Percentiles rank a stretch among this genome's conserved stretches.
phyloP scores from a whole-genome alignment of 306 rosid species.

The Macrotyloma uniflorum region DNA sequence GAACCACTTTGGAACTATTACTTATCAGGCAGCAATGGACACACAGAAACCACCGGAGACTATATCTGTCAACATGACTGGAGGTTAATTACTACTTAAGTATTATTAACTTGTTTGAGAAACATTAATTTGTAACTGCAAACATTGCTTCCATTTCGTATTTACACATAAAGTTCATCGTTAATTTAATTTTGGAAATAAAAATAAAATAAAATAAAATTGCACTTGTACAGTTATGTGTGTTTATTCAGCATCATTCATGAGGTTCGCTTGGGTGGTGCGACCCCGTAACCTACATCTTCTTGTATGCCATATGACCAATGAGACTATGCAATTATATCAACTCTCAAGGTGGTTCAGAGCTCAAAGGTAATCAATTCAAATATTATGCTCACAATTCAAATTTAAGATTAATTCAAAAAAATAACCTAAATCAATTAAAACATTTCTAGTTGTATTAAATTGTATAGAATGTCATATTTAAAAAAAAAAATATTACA shows the following conservation, averaged over 20 bases:
- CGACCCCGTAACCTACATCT: slow-evolving; percentile 50
- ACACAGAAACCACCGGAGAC: slow-evolving; percentile 63
- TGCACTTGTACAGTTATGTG: slow-evolving; percentile 43
- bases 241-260: slow-evolving; percentile 45
- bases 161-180: neutral
- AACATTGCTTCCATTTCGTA: neutral
- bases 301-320: slow-evolving; percentile 42
- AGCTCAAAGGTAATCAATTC: slow-evolving; percentile 35
- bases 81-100: slow-evolving; percentile 43
- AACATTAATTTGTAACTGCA: neutral
- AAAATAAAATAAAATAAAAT: too few species aligned
- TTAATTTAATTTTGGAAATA: too few species aligned
- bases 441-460: too few species aligned
- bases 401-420: neutral
- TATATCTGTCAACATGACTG: slow-evolving; percentile 59
- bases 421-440: neutral
- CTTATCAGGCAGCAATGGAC: slow-evolving; percentile 56
- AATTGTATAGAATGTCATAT: too few species aligned
- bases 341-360: slow-evolving; percentile 48
- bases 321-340: slow-evolving; percentile 51
- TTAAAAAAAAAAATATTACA: neutral
- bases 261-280: slow-evolving; percentile 60
- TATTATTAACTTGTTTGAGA: neutral
- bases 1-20: neutral
- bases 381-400: neutral